phyloP scores from a whole-genome alignment of 129 eudicot species.

The Flaveria robusta region DNA sequence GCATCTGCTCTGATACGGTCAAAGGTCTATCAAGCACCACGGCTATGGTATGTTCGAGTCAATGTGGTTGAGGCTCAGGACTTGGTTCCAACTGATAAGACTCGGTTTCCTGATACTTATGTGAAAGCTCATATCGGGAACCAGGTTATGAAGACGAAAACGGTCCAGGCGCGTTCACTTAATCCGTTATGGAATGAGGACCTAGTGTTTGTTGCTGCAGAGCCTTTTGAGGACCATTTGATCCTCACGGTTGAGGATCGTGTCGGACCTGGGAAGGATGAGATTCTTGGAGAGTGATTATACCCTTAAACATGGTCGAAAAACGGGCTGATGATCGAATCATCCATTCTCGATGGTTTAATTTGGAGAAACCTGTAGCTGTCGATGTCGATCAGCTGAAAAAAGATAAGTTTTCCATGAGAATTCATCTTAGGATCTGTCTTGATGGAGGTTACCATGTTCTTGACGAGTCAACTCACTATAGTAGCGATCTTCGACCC shows the following conservation, averaged over 20 bases:
- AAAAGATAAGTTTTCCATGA: constrained; percentile 83
- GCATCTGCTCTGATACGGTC: constrained; percentile 74
- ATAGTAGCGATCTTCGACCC: constrained; percentile 95
- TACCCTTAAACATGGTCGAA: constrained; percentile 72
- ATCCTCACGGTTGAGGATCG: constrained; percentile 93
- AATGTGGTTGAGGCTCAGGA: constrained; percentile 97
- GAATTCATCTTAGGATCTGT: constrained; percentile 83
- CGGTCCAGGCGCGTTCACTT: constrained; percentile 79
- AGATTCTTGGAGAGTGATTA: constrained; percentile 78
- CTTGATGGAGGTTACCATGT: constrained; percentile 98
- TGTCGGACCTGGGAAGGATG: constrained; percentile 97
- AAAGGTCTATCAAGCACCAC: constrained; percentile 94
- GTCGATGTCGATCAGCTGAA: constrained; percentile 87
- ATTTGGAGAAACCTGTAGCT: constrained; percentile 79
- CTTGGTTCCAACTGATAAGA: constrained; percentile 73
- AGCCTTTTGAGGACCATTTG: constrained; percentile 93
- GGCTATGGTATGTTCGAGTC: constrained; percentile 95
- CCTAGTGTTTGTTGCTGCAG: constrained; percentile 87
- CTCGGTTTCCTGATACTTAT: constrained; percentile 84
- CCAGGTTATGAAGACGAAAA: constrained; percentile 83
- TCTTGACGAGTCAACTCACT: constrained; percentile 90
- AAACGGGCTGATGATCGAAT: constrained; percentile 95
- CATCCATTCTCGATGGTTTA: constrained; percentile 90
- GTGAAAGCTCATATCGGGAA: constrained; percentile 90
- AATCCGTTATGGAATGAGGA: constrained; percentile 96